These are phyloP conservation scores for Colletotrichum chlorophyti DNA, from an alignment of 2,329 filamentous ascomycete genomes.

Conservation along the genomic window DNA sequence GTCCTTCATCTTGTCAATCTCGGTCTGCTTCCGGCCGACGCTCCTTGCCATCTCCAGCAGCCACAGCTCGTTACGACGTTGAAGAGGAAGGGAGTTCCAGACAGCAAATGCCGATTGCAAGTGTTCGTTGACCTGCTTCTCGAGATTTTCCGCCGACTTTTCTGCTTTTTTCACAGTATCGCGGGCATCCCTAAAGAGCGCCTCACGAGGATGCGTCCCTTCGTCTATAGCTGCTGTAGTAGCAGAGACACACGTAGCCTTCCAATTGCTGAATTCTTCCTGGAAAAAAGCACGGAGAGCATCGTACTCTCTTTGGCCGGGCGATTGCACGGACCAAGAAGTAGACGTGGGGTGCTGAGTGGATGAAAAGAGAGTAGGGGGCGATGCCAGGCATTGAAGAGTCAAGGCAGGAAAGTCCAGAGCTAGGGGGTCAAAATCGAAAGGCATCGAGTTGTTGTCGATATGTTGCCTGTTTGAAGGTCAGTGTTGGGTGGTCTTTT, in stretches of 20 bases:
- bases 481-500: constrained; percentile 9
- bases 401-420: constrained; percentile 88
- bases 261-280: constrained; percentile 73
- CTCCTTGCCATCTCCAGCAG: constrained; percentile 66
- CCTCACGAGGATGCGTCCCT: constrained; percentile 51
- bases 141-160: constrained; percentile 63
- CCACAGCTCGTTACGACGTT: constrained; percentile 67
- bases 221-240: constrained; percentile 60
- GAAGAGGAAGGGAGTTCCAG: constrained; percentile 71
- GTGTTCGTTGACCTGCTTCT: constrained; percentile 76
- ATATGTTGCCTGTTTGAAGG: constrained; percentile 55
- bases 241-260: constrained; percentile 56
- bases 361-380: constrained; percentile 81
- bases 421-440: constrained; percentile 84
- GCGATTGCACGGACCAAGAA: constrained; percentile 83
- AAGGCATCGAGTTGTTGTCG: constrained; percentile 62
- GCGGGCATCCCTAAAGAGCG: constrained; percentile 48
- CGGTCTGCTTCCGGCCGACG: constrained; percentile 63
- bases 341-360: constrained; percentile 79
- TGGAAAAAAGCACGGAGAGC: constrained; percentile 73
- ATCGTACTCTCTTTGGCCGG: constrained; percentile 75
- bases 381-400: constrained; percentile 79
- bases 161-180: constrained; percentile 57
- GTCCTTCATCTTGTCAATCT: constrained; percentile 58
- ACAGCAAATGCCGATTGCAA: constrained; percentile 78